Conservation (phyloP, 306 rosid genomes). For the Gastrolobium bilobum region DNA sequence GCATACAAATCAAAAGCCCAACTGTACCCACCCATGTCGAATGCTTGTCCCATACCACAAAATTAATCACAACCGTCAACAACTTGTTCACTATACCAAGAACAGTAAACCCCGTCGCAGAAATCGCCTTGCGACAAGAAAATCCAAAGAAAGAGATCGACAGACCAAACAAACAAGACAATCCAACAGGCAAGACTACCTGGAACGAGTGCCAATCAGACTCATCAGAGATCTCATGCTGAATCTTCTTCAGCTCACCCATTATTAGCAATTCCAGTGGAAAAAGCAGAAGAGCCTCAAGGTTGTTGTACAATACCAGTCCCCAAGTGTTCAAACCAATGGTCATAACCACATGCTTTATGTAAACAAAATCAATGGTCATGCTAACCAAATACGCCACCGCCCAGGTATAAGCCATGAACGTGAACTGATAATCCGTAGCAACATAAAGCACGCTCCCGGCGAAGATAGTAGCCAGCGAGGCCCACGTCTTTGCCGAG, state of each 20-base stretch:
- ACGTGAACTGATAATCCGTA: slow-evolving; percentile 83
- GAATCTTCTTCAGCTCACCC: slow-evolving; percentile 84
- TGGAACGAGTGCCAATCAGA: slow-evolving; percentile 75
- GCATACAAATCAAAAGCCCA: slow-evolving; percentile 84
- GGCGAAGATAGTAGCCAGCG: slow-evolving; percentile 74
- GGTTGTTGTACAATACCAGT: slow-evolving; percentile 82
- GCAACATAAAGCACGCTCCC: slow-evolving; percentile 81
- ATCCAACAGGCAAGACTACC: slow-evolving; percentile 74
- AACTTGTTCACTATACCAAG: slow-evolving; percentile 92
- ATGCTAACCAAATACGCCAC: slow-evolving; percentile 81
- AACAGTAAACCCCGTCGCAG: slow-evolving; percentile 86
- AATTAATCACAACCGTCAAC: slow-evolving; percentile 79
- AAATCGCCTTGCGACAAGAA: slow-evolving; percentile 86
- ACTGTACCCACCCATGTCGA: slow-evolving; percentile 80
- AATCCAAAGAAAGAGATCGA: slow-evolving; percentile 90
- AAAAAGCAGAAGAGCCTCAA: slow-evolving; percentile 85
- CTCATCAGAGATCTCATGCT: slow-evolving; percentile 75
- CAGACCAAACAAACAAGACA: slow-evolving; percentile 81
- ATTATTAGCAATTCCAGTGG: slow-evolving; percentile 80
- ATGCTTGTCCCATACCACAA: slow-evolving; percentile 86
- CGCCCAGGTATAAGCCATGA: slow-evolving; percentile 86
- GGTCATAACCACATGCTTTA: slow-evolving; percentile 88
- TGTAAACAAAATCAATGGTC: slow-evolving; percentile 87
- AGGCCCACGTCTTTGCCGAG: slow-evolving; percentile 69
- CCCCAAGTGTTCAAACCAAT: slow-evolving; percentile 88